Conservation (phyloP, 345 rosid species). For the Capsella bursapastoris region DNA sequence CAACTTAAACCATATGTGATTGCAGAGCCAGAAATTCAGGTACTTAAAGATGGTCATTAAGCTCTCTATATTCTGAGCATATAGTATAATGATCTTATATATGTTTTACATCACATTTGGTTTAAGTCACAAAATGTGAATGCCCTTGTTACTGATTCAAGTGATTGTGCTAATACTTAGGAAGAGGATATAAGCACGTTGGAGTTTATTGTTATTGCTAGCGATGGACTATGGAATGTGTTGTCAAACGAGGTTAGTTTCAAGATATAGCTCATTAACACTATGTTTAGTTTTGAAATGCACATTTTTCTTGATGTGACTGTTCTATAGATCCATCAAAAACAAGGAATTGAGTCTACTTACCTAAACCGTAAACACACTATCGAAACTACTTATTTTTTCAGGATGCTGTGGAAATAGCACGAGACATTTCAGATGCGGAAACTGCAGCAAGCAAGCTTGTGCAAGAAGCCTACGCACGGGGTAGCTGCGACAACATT, state of each 20-base stretch:
- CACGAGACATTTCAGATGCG: slow-evolving; percentile 68
- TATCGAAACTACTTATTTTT: not conserved
- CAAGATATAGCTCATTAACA: not conserved
- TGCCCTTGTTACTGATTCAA: not conserved
- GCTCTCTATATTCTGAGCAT: not conserved
- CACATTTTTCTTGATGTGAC: not conserved
- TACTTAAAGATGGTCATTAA: slow-evolving; percentile 15
- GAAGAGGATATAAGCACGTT: slow-evolving; percentile 81
- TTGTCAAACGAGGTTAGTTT: slow-evolving; percentile 69
- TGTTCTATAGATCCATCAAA: not conserved
- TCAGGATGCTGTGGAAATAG: slow-evolving; percentile 89
- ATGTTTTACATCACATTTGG: not conserved
- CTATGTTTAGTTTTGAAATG: not conserved
- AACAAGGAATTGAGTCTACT: not conserved
- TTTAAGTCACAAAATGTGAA: not conserved
- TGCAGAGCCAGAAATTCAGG: slow-evolving; percentile 99
- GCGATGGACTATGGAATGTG: slow-evolving; percentile 99
- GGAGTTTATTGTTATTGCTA: slow-evolving; percentile 96
- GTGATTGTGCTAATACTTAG: slow-evolving; percentile 45
- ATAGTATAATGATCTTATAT: not conserved
- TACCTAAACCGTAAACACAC: not conserved
- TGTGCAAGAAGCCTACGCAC: slow-evolving; percentile 78
- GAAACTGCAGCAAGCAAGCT: slow-evolving; percentile 85
- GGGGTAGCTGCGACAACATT: slow-evolving; percentile 96
- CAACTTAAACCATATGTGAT: slow-evolving; percentile 96